Percentiles rank a stretch among this genome's conserved stretches.
Conservation (phyloP, 148 eudicot species). For the Mesembryanthemum crystallinum region DNA sequence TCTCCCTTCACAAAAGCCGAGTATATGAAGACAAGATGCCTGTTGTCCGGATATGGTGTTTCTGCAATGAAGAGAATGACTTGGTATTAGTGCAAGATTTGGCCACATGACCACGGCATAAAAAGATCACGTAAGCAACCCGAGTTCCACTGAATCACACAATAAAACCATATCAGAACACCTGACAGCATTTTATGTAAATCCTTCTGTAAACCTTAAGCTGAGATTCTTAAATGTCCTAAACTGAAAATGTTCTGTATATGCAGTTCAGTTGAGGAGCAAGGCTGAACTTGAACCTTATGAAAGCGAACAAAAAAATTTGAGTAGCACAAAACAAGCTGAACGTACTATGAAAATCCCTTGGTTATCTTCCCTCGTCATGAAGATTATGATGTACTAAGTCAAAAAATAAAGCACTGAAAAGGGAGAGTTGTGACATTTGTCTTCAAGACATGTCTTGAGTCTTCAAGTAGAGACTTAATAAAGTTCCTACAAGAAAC, state of each 20-base stretch:
- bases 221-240: background rate
- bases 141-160: background rate
- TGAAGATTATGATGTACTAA: background rate
- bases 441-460: background rate
- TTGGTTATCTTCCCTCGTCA: background rate
- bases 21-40: constrained; percentile 59
- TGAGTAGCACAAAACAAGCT: background rate
- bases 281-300: background rate
- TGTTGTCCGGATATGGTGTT: constrained; percentile 61
- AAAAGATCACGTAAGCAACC: too few species aligned
- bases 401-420: too few species aligned
- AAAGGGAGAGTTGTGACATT: too few species aligned
- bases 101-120: too few species aligned
- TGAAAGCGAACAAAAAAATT: background rate
- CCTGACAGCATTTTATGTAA: background rate
- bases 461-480: background rate
- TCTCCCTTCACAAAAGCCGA: constrained; percentile 77
- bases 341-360: background rate
- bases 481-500: too few species aligned
- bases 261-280: background rate
- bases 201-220: background rate
- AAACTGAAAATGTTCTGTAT: background rate
- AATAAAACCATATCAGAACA: background rate
- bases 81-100: constrained; percentile 5
- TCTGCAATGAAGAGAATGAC: constrained; percentile 39